Evolutionary conservation across 2,329 filamentous ascomycete species (phyloP).

Genomic region (Trichoderma citrinoviride): DNA sequence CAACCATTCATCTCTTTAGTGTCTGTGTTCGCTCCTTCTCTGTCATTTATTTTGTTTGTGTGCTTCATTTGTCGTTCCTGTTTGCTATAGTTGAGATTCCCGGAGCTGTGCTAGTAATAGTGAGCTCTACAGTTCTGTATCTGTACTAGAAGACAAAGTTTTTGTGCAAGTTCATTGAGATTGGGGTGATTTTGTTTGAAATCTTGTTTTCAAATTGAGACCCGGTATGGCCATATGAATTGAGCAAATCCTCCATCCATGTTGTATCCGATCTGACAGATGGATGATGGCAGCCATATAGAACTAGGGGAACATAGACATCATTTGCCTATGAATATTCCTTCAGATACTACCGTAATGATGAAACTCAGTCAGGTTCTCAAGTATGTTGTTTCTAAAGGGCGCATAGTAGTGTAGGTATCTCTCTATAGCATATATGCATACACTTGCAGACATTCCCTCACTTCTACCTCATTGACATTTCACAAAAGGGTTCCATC

Average conservation of each 20-base stretch:
- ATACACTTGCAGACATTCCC: neutral
- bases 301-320: no score
- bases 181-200: neutral
- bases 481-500: neutral
- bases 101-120: constrained; percentile 1
- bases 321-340: no score
- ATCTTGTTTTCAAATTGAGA: neutral
- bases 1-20: neutral
- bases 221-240: no score
- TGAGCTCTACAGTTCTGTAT: constrained; percentile 2
- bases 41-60: neutral
- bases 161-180: constrained; percentile 2
- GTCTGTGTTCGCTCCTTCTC: neutral
- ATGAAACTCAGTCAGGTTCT: no score
- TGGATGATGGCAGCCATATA: no score
- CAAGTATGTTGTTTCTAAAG: no score
- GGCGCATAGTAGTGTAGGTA: no score
- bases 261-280: no score
- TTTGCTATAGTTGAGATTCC: constrained; percentile 8
- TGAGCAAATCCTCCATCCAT: no score
- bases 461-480: neutral
- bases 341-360: no score
- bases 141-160: neutral
- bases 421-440: neutral
- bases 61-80: neutral